Conservation (phyloP, 2,329 filamentous ascomycete genomes). For the Trichoderma simmonsii region DNA sequence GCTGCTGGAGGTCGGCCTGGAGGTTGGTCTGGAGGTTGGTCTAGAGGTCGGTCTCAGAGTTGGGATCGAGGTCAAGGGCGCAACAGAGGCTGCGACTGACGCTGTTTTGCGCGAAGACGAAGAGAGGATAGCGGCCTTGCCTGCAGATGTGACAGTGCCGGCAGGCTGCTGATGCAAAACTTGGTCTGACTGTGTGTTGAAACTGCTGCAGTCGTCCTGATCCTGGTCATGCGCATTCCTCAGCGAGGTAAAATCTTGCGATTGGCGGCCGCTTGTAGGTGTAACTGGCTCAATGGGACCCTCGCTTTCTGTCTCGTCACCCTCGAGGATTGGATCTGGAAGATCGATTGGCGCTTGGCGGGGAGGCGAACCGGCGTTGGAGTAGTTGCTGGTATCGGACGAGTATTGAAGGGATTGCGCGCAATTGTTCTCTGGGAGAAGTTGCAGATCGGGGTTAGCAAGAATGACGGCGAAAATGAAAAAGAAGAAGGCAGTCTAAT, state of each 20-base stretch:
- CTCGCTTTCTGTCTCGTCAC: slow-evolving; percentile 60
- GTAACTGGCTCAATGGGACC: slow-evolving; percentile 59
- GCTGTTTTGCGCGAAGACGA: not conserved
- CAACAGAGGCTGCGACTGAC: not conserved
- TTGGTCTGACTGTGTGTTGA: slow-evolving; percentile 24
- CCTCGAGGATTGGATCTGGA: slow-evolving; percentile 53
- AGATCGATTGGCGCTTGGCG: slow-evolving; percentile 50
- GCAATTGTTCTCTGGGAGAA: not conserved
- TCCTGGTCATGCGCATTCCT: slow-evolving; percentile 28
- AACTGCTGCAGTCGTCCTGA: slow-evolving; percentile 34
- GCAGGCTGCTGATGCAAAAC: slow-evolving; percentile 19
- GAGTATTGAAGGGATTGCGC: not conserved
- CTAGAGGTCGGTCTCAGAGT: not conserved
- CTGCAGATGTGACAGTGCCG: not conserved
- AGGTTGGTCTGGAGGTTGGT: not conserved
- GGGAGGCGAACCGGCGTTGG: slow-evolving; percentile 43
- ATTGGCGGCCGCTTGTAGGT: slow-evolving; percentile 55
- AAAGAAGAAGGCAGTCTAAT: not conserved
- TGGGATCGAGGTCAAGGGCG: not conserved
- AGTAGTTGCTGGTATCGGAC: slow-evolving; percentile 19
- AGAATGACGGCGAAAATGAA: not conserved
- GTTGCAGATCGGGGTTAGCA: not conserved
- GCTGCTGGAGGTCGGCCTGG: not conserved
- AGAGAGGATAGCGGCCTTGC: slow-evolving; percentile 21
- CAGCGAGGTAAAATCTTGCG: slow-evolving; percentile 50